Evolutionary conservation across 2,329 filamentous ascomycete genomes (phyloP), one percentile per base, ranked within the genome.

Genomic region (Tolypocladium capitatum): DNA sequence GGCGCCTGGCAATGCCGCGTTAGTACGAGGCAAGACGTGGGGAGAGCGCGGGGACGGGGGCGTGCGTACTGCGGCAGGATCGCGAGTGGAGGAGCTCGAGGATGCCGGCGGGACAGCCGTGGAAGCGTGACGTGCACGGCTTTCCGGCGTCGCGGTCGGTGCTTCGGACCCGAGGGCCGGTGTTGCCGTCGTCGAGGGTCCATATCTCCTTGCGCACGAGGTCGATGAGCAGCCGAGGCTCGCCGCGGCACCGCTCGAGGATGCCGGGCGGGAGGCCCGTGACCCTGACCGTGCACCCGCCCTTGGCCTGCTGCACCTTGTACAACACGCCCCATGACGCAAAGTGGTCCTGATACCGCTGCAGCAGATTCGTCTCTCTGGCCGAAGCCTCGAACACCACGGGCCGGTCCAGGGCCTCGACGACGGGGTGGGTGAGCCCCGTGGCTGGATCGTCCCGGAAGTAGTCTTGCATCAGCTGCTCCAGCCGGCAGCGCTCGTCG

Each of bases 401-500:
- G 0, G 80, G 72, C 21, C 72, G 76, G 2, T 68, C 66, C 1
- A 82, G 56, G 0, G 49, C 11, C 18, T 72, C 66, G 0, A 66
- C 63, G 8, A 56, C 51, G 1, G 63, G 62, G 20, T 49, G 50
- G 2, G 55, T 16, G 2, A 44, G 21, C 4, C 46, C 49, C 1
- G 43, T 48, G 1, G 30, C 35, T 0, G 18, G 27, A 4, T 51
- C 51, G n/a, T 5, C 35, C 4, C 45, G 42, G 52, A 80, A 80
- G 48, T 78, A 80, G 6, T 53, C 54, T 0, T 56, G 55, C 60
- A 94, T 80, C 1, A 98, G 71, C 0, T 64, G 61, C 60, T 98
- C 92, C 1, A 97, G 76, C 1, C 82, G 81, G 52, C 85, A 81
- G 42, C 92, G 77, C 67, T 98, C 92, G 60, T 96, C 91, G 3